These are phyloP conservation scores for Trichoderma arundinaceum DNA, from an alignment of 2,329 filamentous ascomycete genomes.

Conservation along the genomic window DNA sequence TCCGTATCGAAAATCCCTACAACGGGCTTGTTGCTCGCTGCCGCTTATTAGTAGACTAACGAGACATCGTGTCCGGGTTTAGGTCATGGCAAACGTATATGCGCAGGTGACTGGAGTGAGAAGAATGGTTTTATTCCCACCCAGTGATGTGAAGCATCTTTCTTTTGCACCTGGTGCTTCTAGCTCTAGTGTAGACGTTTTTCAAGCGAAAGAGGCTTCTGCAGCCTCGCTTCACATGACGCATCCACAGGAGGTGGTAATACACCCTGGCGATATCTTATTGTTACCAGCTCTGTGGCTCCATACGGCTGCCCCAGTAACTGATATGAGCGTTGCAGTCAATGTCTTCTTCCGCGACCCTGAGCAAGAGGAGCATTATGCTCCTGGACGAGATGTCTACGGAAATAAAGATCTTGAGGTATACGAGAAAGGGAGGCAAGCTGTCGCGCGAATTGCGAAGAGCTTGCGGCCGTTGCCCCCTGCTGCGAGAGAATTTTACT, in stretches of 20 bases:
- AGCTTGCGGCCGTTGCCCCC: conserved; percentile 68
- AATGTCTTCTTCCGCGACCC: conserved; percentile 87
- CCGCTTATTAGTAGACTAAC: conserved; percentile 19
- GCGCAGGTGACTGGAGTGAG: conserved; percentile 79
- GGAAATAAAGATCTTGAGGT: conserved; percentile 84
- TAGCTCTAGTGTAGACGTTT: conserved; percentile 78
- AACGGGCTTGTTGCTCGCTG: background rate
- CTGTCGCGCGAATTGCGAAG: conserved; percentile 69
- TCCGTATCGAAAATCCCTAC: background rate
- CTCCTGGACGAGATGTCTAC: conserved; percentile 80
- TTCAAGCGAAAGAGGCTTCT: conserved; percentile 54
- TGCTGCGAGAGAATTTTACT: conserved; percentile 75
- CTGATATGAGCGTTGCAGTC: conserved; percentile 73
- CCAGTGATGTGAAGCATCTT: conserved; percentile 71
- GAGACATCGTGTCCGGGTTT: conserved; percentile 8
- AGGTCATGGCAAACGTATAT: conserved; percentile 87
- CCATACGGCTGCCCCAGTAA: conserved; percentile 70
- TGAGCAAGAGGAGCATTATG: conserved; percentile 62
- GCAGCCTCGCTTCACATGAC: conserved; percentile 52
- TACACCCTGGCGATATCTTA: conserved; percentile 76
- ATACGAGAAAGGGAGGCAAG: conserved; percentile 80
- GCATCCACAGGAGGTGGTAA: conserved; percentile 68
- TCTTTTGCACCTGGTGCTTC: conserved; percentile 78
- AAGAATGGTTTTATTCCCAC: conserved; percentile 77
- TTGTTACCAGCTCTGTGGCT: conserved; percentile 86